Base-by-base conservation (phyloP, 225 moss, liverwort and hornwort genomes). In the Neckera pumila region DNA sequence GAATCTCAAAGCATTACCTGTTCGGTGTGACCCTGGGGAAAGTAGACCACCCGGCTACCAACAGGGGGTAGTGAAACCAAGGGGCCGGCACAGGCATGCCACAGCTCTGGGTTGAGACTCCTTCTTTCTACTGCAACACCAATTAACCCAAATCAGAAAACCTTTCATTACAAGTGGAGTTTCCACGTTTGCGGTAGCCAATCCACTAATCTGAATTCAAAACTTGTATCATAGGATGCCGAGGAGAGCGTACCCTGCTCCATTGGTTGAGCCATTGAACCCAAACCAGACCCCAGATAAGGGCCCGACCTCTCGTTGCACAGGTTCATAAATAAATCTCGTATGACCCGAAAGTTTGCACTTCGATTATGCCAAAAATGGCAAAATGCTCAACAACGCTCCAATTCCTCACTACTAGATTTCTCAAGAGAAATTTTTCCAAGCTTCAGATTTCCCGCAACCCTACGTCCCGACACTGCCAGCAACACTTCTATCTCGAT, bases 1-100 rank as follows among this genome's bases (percentile, higher is more conserved):
- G 42, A 6, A 49, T 49, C 36, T 45, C 36, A 85, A 85, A 27
- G 61, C 81, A 72, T 18, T 89, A 93, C 93, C 93, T 93, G 93
- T 80, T 93, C 93, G 23, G 92, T 93, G 82, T 93, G 93, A 81
- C 93, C 93, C 84, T 93, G 93, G 56, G 93, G 93, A 90, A 93
- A 93, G 86, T 93, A 93, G 59, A 91, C 92, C 88, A 93, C 93
- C 64, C 86, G 90, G 80, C 86, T 91, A 73, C 90, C 90, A 31
- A 92, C 90, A 84, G 93, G 93, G 54, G 93, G 93, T 34, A 93
- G 78, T 53, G 93, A 93, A 87, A 93, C 93, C 86, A 93, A 89
- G 20, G 93, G 93, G 27, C 93, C 93, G 13, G 93, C 93, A 86
- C 92, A 93, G 61, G 93, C 93, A 86, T 93, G 93, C 93, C 93